Evolutionary conservation across 1,284 basidiomycete genomes (phyloP), one percentile per base, ranked within the genome.

Genomic region (Rhodotorula sp.): DNA sequence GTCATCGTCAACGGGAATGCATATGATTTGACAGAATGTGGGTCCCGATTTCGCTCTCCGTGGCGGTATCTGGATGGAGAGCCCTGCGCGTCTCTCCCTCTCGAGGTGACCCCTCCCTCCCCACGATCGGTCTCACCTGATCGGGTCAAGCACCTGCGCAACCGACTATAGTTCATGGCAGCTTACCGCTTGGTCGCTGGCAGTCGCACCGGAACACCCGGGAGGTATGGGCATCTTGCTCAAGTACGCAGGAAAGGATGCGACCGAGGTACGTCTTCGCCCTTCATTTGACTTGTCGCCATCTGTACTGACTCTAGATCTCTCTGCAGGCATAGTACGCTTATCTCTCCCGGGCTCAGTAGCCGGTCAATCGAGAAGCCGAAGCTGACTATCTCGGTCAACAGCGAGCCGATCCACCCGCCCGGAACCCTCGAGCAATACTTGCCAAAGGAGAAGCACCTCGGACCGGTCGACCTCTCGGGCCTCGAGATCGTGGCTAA

Each of bases 351-450:
- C 8, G 12, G 0, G 1, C 14, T 16, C n/a, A 56, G 38, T 62
- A 78, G 47, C 31, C 28, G 16, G 12, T 28, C 28, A 47, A 28
- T 31, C 43, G 16, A 1, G n/a, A n/a, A 3, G 12, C 3, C 54
- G 16, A 16, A 55, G 26, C 52, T 57, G 18, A 56, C 58, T 12
- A 14, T 59, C 6, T 2, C 31, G 6, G 21, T 31, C 64, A 80
- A 89, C 90, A 14, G 71, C 60, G 68, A 70, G 45, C 75, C 72
- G 4, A 92, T 94, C 57, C 92, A 95, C 78, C 92, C 92, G 0
- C 92, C 91, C 5, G 89, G 73, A 12, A 93, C 77, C 89, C 92
- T 95, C 76, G 89, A 87, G 47, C 90, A 88, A 45, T 89, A 95
- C 80, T 84, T 95, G 31, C 89, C 90, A 60, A 84, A 84, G 52